A percentile compares a stretch with the other conserved stretches of the same genome.
These are phyloP conservation scores for Colletotrichum euphorbiae DNA, from an alignment of 2,329 filamentous ascomycete species.

Conservation along the genomic window DNA sequence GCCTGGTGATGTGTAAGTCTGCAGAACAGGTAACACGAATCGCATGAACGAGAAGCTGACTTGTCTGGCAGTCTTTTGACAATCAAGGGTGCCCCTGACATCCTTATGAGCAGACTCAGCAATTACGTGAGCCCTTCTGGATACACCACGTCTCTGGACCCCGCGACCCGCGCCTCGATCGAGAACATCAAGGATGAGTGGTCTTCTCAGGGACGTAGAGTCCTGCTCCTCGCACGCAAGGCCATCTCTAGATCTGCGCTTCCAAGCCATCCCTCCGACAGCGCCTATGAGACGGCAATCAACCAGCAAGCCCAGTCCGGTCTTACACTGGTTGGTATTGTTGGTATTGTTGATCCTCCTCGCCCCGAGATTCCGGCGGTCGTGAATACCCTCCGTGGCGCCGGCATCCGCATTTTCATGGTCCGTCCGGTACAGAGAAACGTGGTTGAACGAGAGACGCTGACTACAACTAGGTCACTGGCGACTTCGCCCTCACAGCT, in stretches of 20 bases:
- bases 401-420: slow-evolving; percentile 83
- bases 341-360: slow-evolving; percentile 83
- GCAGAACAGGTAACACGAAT: background rate
- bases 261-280: slow-evolving; percentile 22
- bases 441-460: no score
- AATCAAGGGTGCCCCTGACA: slow-evolving; percentile 84
- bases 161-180: slow-evolving; percentile 57
- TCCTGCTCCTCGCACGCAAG: slow-evolving; percentile 75
- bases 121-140: slow-evolving; percentile 68
- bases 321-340: slow-evolving; percentile 77
- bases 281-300: slow-evolving; percentile 67
- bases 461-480: slow-evolving; percentile 66
- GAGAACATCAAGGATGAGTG: slow-evolving; percentile 74
- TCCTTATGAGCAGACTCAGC: slow-evolving; percentile 73
- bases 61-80: slow-evolving; percentile 64
- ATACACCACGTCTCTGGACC: slow-evolving; percentile 61
- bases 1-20: slow-evolving; percentile 46
- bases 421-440: slow-evolving; percentile 51
- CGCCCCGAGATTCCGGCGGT: slow-evolving; percentile 77
- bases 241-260: slow-evolving; percentile 53
- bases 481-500: slow-evolving; percentile 81
- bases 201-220: slow-evolving; percentile 75
- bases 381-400: slow-evolving; percentile 73
- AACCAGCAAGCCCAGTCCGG: slow-evolving; percentile 64
- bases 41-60: background rate